Evolutionary conservation across 2,329 filamentous ascomycete genomes (phyloP).

Genomic region (Dothideomycetidae sp.): DNA sequence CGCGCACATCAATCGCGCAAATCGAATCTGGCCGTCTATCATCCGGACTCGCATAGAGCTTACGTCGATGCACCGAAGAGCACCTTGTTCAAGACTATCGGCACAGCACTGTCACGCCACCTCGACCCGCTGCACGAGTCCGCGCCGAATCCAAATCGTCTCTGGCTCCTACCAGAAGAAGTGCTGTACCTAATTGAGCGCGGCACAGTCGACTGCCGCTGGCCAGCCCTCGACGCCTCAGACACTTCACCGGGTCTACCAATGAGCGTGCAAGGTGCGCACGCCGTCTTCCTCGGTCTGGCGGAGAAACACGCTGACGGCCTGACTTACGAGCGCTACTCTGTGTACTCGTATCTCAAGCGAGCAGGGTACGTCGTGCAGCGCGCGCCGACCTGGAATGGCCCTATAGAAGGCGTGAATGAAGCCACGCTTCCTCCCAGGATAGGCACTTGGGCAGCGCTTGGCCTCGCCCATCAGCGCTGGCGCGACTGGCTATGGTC

Average conservation of each 20-base stretch:
- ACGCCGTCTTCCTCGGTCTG: conserved; percentile 65
- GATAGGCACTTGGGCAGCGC: conserved; percentile 2
- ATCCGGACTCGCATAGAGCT: conserved; percentile 45
- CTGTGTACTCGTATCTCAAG: conserved; percentile 75
- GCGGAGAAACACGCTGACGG: conserved; percentile 39
- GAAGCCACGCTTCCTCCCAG: conserved; percentile 16
- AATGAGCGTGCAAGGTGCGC: conserved; percentile 81
- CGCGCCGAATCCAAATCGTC: conserved; percentile 17
- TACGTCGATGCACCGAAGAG: conserved; percentile 60
- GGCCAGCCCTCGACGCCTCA: conserved; percentile 40
- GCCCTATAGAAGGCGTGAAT: conserved; percentile 13
- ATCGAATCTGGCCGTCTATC: conserved; percentile 59
- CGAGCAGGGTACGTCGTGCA: conserved; percentile 69
- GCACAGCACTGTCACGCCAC: conserved; percentile 45
- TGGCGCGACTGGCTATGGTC: conserved; percentile 8
- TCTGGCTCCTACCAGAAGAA: conserved; percentile 87
- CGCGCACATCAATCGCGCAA: conserved; percentile 56
- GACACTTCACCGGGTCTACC: conserved; percentile 49
- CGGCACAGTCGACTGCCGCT: conserved; percentile 75
- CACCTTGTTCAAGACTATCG: conserved; percentile 61
- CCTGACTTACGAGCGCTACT: conserved; percentile 62
- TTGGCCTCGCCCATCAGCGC: conserved; percentile 5
- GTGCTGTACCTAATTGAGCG: conserved; percentile 79
- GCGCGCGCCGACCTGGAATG: conserved; percentile 43
- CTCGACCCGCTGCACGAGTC: conserved; percentile 28